Evolutionary conservation across 1,284 basidiomycete species (phyloP).

Genomic region (Agroathelia rolfsii): DNA sequence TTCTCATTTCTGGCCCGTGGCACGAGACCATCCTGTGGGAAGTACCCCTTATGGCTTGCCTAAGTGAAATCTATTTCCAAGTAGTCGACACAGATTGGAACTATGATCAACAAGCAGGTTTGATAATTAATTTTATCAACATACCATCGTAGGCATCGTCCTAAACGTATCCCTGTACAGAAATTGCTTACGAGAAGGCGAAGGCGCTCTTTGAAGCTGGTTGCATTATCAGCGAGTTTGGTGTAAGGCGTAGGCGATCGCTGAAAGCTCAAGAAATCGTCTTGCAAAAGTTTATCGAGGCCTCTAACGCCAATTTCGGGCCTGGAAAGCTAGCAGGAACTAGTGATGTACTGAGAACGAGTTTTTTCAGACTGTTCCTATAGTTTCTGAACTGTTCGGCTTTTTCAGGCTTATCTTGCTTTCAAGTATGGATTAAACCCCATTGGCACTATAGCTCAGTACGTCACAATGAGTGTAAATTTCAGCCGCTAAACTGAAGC

Average conservation of each 20-base stretch:
- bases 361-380: conserved; percentile 10
- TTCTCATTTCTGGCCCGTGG: conserved; percentile 77
- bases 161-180: conserved; percentile 20
- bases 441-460: conserved; percentile 87
- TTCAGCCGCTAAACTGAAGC: too few species aligned
- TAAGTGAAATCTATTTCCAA: conserved; percentile 72
- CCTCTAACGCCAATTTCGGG: conserved; percentile 40
- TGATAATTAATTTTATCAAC: conserved; percentile 19
- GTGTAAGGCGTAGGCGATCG: conserved; percentile 81
- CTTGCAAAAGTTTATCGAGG: conserved; percentile 59
- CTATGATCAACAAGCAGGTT: conserved; percentile 74
- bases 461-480: conserved; percentile 22
- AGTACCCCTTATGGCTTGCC: conserved; percentile 85
- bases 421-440: conserved; percentile 59
- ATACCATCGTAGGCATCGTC: conserved; percentile 5
- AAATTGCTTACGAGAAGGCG: conserved; percentile 66
- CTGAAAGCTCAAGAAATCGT: conserved; percentile 76
- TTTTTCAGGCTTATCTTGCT: conserved; percentile 66
- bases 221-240: conserved; percentile 86
- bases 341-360: conserved; percentile 76
- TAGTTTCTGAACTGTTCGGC: conserved; percentile 6
- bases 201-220: conserved; percentile 55
- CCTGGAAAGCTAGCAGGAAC: conserved; percentile 71
- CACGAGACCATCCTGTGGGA: conserved; percentile 91
- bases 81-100: conserved; percentile 75